phyloP scores from a whole-genome alignment of 768 basidiomycete species.

The Amylocystis lapponica region DNA sequence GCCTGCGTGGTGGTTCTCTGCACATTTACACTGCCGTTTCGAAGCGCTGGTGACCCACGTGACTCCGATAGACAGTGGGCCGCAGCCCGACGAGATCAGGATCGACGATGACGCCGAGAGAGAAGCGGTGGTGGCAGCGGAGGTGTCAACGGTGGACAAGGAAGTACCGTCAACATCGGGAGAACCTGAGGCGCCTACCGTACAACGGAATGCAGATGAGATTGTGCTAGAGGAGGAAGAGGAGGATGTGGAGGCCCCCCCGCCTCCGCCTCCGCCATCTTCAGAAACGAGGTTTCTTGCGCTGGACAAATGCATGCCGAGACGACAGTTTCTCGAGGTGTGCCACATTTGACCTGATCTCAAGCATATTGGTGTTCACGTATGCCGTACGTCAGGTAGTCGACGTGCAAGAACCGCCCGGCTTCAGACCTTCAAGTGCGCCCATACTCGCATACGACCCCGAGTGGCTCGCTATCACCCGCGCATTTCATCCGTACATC shows the following conservation, averaged over 20 bases:
- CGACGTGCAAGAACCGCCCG: conserved; percentile 42
- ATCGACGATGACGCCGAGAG: conserved; percentile 31
- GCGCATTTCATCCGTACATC: conserved; percentile 79
- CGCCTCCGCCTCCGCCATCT: conserved; percentile 25
- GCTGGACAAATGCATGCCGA: conserved; percentile 78
- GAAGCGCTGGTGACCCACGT: conserved; percentile 59
- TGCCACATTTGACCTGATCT: conserved; percentile 3
- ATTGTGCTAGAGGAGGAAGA: conserved; percentile 42
- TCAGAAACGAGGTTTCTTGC: conserved; percentile 75
- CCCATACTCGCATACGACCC: conserved; percentile 68
- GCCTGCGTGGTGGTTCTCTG: conserved; percentile 89
- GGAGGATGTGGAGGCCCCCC: conserved; percentile 36
- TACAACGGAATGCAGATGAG: conserved; percentile 42
- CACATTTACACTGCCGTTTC: conserved; percentile 85
- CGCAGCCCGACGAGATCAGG: conserved; percentile 33
- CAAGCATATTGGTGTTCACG: background rate
- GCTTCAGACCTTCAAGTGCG: background rate
- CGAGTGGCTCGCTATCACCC: conserved; percentile 91
- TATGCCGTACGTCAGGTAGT: conserved; percentile 47
- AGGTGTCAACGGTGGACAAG: background rate
- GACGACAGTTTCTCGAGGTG: conserved; percentile 79
- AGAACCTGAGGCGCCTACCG: background rate
- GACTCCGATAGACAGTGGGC: background rate
- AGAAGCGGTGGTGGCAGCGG: background rate
- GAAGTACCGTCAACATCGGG: background rate